Conservation (phyloP, 2,329 filamentous ascomycete genomes). For the Cadophora luteo-olivacea region DNA sequence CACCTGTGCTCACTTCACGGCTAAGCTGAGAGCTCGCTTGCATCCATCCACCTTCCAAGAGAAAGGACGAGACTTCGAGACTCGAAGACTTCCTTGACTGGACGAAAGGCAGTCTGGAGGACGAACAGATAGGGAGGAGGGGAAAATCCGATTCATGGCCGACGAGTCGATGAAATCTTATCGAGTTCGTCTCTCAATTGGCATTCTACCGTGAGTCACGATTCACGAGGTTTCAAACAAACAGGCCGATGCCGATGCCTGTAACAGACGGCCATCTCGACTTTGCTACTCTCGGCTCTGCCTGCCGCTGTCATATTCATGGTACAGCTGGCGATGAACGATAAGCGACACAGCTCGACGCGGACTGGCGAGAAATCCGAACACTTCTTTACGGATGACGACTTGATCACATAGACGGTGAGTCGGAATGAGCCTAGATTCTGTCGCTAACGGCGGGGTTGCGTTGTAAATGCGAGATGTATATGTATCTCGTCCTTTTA, state of each 20-base stretch:
- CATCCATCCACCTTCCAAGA: not conserved
- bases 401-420: constrained; percentile 8
- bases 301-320: not conserved
- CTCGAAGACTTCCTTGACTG: not conserved
- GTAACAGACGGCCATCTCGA: not conserved
- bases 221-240: not conserved
- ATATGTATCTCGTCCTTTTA: constrained; percentile 2
- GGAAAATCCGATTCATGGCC: not conserved
- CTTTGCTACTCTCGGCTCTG: not conserved
- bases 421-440: not conserved
- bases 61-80: not conserved
- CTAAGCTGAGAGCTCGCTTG: constrained; percentile 1
- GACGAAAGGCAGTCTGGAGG: not conserved
- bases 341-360: not conserved
- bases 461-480: not conserved
- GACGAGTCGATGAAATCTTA: not conserved
- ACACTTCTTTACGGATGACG: not conserved
- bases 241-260: not conserved
- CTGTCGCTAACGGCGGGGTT: constrained; percentile 5
- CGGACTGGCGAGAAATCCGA: not conserved
- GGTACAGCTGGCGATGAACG: not conserved
- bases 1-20: not conserved
- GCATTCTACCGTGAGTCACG: not conserved
- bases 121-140: not conserved
- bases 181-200: not conserved